These are phyloP conservation scores for Bryum argenteum DNA, from an alignment of 225 moss, liverwort and hornwort species.

Conservation along the genomic window DNA sequence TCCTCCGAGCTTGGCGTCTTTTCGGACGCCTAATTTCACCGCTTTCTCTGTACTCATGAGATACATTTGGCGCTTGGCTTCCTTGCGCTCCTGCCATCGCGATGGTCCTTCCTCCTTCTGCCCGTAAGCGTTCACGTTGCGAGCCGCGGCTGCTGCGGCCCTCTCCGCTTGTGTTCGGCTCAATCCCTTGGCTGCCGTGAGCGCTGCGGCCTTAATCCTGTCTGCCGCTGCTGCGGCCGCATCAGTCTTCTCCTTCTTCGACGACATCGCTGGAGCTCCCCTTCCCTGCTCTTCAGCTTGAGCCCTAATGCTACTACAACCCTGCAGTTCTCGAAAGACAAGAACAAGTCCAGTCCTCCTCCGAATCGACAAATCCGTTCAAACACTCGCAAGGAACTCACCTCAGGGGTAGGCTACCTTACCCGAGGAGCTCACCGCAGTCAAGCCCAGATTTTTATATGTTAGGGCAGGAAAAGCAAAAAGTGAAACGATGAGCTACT, in stretches of 20 bases:
- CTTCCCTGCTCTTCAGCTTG: neutral
- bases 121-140: constrained; percentile 94
- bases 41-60: constrained; percentile 98
- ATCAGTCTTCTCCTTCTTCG: constrained; percentile 74
- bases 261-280: constrained; percentile 39
- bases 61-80: constrained; percentile 98
- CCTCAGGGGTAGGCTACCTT: no score
- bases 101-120: constrained; percentile 98
- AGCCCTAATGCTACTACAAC: neutral
- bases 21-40: constrained; percentile 82
- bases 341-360: no score
- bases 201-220: constrained; percentile 74
- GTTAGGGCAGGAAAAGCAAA: no score
- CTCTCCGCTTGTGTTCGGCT: constrained; percentile 85
- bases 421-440: no score
- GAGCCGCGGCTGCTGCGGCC: constrained; percentile 67
- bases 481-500: no score
- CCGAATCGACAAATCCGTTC: neutral
- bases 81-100: constrained; percentile 98
- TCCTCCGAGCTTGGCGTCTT: constrained; percentile 58
- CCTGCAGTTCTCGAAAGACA: neutral
- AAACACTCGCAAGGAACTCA: neutral
- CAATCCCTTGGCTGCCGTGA: constrained; percentile 80
- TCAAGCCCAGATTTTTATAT: no score
- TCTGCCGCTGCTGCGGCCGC: constrained; percentile 65